phyloP scores from a whole-genome alignment of 2,329 filamentous ascomycete genomes.

The Pseudocercospora vitis region DNA sequence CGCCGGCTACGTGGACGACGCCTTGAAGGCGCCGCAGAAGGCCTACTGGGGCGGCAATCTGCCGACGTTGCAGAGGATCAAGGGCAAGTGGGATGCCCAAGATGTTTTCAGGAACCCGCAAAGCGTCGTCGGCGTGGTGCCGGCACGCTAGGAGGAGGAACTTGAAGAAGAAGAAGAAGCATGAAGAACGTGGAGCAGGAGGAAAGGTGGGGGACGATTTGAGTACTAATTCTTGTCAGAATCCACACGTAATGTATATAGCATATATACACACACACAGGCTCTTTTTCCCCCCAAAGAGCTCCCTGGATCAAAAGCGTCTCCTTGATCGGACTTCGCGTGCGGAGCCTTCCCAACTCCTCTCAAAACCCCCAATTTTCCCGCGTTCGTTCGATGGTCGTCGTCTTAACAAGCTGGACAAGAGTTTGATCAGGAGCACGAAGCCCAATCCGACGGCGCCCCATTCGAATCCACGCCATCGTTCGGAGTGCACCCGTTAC shows the following conservation, averaged over 20 bases:
- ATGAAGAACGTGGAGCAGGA: not conserved
- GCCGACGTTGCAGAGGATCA: constrained; percentile 32
- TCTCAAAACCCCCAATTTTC: too few relatives aligned
- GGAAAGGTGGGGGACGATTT: too few relatives aligned
- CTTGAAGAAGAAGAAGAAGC: not conserved
- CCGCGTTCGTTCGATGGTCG: too few relatives aligned
- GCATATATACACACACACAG: too few relatives aligned
- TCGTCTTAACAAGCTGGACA: too few relatives aligned
- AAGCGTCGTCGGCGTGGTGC: constrained; percentile 1
- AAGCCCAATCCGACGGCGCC: not conserved
- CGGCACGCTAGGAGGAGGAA: not conserved
- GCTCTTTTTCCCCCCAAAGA: too few relatives aligned
- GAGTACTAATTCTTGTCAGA: too few relatives aligned
- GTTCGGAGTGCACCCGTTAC: not conserved
- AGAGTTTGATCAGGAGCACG: too few relatives aligned
- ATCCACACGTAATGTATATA: too few relatives aligned
- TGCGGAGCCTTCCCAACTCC: too few relatives aligned
- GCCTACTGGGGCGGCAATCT: constrained; percentile 35
- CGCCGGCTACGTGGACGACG: constrained; percentile 30
- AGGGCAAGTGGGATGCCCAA: constrained; percentile 35
- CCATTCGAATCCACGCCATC: not conserved
- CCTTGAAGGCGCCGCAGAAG: constrained; percentile 32
- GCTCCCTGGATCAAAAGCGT: too few relatives aligned
- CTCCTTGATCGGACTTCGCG: too few relatives aligned
- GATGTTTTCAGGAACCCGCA: constrained; percentile 30